Base-by-base conservation (phyloP, 1,284 basidiomycete genomes). In the Schizophyllum commune region DNA sequence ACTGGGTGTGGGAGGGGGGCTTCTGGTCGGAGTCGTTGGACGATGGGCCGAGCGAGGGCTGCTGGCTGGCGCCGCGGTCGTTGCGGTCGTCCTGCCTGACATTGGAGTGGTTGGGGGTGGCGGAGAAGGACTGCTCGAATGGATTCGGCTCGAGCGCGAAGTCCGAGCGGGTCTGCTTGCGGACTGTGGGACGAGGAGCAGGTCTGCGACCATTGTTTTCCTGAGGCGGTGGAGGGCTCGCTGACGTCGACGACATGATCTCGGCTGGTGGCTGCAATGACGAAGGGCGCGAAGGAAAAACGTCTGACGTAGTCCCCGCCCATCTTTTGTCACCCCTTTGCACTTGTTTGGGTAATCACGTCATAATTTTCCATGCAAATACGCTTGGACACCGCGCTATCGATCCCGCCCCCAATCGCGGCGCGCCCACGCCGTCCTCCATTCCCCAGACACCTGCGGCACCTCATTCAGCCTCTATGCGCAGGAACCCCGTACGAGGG, bases 91-190 rank as follows among this genome's bases (percentile, higher is more conserved):
- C 39, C 39, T 11, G 9, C 13, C 39, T 11, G 65, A 84, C 74
- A 63, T 83, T 83, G 52, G 78, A 76, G 47, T 82, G 80, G 68
- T 79, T 75, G 51, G 83, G 77, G 20, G 75, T 73, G 67, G 74
- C 74, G 60, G 85, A 85, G 74, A 98, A 98, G 58, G 92, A 96
- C 74, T 94, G 91, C 72, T 98, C 96, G 71, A 98, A 98, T 0
- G 96, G 96, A 72, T 98, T 98, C 15, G 92, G 93, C 73, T 98
- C 96, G 62, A 94, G 84, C 72, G 90, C 86, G 72, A 91, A 88
- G 71, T 86, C 87, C 55, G 79, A 80, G 67, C 85, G 82, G 27
- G 78, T 82, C 66, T 79, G 79, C 19, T 55, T 55, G 59, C 75
- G 71, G 13, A 69, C 65, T 17, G 68, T 58, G 15, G 71, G 70